Base-by-base conservation (phyloP, 169 alveolate species). In the Cyclospora cayetanensis region DNA sequence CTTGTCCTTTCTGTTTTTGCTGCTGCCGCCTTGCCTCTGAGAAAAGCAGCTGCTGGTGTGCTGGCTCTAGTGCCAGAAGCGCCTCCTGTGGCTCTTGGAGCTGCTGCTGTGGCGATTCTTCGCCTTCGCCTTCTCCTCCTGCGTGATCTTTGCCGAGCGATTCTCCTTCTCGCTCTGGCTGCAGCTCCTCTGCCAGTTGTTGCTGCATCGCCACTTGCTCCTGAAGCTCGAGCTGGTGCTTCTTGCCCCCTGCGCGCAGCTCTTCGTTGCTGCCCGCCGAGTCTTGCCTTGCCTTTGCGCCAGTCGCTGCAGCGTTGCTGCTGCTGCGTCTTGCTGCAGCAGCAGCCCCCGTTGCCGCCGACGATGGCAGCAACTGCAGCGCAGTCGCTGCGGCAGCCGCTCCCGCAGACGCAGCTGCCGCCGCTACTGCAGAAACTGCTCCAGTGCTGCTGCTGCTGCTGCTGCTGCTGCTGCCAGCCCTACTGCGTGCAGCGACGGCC, bases 321-420 rank as follows among this genome's bases (percentile, higher is more conserved):
- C 76, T 65, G 76, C 76, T 25, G 29, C 76, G 76, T 41, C 39
- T 9, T 2, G 55, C 55, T 46, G 76, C 76, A 25, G 76, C 76
- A 65, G 76, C 76, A 65, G 76, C 76, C n/a, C 76, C 76, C 29
- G 34, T 46, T 46, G 55, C 55, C 15, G 55, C 55, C 15, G 55
- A 7, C 15, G 55, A 46, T 7, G 55, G 55, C 55, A 46, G 55
- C 55, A 46, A 15, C 55, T 9, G 55, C 55, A 27, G 76, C 76
- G 76, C 76, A n/a, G 76, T 18, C n/a, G 76, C 76, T 27, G 76
- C 76, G 31, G 76, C 76, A 65, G 76, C 76, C n/a, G 76, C 76
- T 2, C 31, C 76, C 12, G 76, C 76, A 15, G 76, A 65, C 11
- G 76, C 76, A 27, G 76, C 76, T 65, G 76, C 76, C 31, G 76